These are phyloP conservation scores for Gremmenia infestans DNA, from an alignment of 2,329 filamentous ascomycete species.

Conservation along the genomic window DNA sequence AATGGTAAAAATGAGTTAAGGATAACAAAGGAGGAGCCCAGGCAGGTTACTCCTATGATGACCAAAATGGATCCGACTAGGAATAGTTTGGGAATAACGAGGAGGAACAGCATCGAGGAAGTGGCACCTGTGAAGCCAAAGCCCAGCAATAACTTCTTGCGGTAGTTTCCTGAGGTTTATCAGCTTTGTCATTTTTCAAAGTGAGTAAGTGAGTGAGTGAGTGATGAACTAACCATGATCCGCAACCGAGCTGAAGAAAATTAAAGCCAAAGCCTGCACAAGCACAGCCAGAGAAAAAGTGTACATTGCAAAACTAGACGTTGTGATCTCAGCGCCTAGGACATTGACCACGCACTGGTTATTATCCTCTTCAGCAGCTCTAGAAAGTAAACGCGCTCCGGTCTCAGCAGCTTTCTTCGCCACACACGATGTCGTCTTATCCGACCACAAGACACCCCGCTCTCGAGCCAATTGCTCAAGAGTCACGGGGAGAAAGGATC, in stretches of 20 bases:
- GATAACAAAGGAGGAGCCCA: slow-evolving; percentile 90
- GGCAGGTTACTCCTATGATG: slow-evolving; percentile 85
- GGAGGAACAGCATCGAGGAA: slow-evolving; percentile 82
- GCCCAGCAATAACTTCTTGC: slow-evolving; percentile 76
- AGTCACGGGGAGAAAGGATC: slow-evolving; percentile 89
- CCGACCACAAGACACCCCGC: slow-evolving; percentile 76
- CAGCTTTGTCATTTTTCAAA: neutral
- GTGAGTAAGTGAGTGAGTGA: too few species aligned
- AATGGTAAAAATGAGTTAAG: slow-evolving; percentile 92
- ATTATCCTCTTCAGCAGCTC: slow-evolving; percentile 20
- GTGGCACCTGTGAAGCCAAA: slow-evolving; percentile 82
- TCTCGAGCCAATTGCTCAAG: slow-evolving; percentile 88
- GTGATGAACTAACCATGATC: slow-evolving; percentile 62
- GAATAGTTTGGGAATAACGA: slow-evolving; percentile 69
- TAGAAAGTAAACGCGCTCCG: slow-evolving; percentile 17
- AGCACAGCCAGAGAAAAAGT: slow-evolving; percentile 91
- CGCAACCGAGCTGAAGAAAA: slow-evolving; percentile 91
- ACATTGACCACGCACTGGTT: slow-evolving; percentile 68
- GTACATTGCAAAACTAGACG: slow-evolving; percentile 96
- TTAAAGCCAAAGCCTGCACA: slow-evolving; percentile 80
- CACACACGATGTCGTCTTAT: slow-evolving; percentile 70
- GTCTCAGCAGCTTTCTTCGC: slow-evolving; percentile 32
- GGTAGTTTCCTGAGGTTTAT: slow-evolving; percentile 49
- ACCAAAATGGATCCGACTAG: slow-evolving; percentile 75
- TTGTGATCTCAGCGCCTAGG: slow-evolving; percentile 82